Evolutionary conservation across 2,329 filamentous ascomycete species (phyloP), one percentile per base, ranked within the genome.

Genomic region (Aspergillus thermomutatus): DNA sequence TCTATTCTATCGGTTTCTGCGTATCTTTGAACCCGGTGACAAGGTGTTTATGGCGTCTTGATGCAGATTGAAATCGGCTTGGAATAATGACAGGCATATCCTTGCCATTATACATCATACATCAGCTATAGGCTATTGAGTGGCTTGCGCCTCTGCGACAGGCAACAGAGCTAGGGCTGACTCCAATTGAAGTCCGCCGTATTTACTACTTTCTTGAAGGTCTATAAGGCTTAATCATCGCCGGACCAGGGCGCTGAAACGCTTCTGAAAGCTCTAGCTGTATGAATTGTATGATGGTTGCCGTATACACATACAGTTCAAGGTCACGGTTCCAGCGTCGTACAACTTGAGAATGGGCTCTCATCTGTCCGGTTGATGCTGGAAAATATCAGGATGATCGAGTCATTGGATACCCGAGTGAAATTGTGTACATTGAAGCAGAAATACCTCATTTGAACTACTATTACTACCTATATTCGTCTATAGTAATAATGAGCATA

Each of bases 1-100:
- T 57, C 50, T 64, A 52, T 21, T 23, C 21, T 25, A 46, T 46
- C 19, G 40, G 19, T 7, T 46, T 46, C 43, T 26, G 21, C 21
- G 40, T 19, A 43, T 43, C 17, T 7, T 14, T 46, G 10, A 14
- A 26, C 21, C 43, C 10, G 11, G 31, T 21, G 43, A 14, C 43
- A 23, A 26, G 43, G 43, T 46, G 43, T 46, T 45, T 23, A 46
- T 46, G 43, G 43, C 23, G 43, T 46, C 11, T 46, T 7, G 23
- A 23, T 26, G 21, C 43, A 46, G 21, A 6, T 23, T 17, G 23
- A 26, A 11, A 23, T 23, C 5, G 21, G 5, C 1, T 25, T 46
- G 23, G 10, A 26, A 26, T 46, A 23, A 14, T 21, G 23, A 7
- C 11, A 17, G 11, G 21, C 11, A 14, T 46, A 10, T 46, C 11